Evolutionary conservation across 2,329 filamentous ascomycete species (phyloP).

Genomic region (Xylaria sp.): DNA sequence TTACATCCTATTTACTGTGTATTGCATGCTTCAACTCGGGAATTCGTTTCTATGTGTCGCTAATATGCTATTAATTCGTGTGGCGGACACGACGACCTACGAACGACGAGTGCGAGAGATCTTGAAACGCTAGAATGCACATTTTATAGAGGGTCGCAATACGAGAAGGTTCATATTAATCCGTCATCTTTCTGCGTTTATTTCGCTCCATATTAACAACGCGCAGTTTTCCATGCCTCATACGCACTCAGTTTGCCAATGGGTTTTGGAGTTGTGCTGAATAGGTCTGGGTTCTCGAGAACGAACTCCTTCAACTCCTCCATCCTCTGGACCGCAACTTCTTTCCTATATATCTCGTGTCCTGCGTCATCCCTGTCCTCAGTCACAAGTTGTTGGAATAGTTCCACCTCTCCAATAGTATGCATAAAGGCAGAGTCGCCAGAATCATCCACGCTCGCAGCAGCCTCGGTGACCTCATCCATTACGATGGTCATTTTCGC

Average conservation of each 20-base stretch:
- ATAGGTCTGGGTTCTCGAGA: constrained; percentile 30
- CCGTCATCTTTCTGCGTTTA: too few species aligned
- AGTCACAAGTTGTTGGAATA: constrained; percentile 36
- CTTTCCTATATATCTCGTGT: constrained; percentile 34
- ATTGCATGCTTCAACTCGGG: too few species aligned
- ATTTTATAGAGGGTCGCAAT: neutral
- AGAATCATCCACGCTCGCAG: neutral
- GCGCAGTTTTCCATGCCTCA: constrained; percentile 31
- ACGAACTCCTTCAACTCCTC: constrained; percentile 37
- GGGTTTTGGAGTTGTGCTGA: constrained; percentile 32
- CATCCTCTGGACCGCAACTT: constrained; percentile 33
- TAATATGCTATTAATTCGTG: too few species aligned
- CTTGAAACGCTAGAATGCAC: neutral
- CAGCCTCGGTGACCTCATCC: constrained; percentile 37
- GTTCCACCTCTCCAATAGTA: constrained; percentile 39
- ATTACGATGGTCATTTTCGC: constrained; percentile 39
- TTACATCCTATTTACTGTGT: too few species aligned
- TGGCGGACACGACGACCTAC: too few species aligned
- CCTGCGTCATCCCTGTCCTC: constrained; percentile 30
- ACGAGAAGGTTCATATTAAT: too few species aligned
- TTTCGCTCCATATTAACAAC: neutral
- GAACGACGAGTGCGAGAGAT: neutral
- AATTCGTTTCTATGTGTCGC: too few species aligned
- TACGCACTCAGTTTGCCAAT: constrained; percentile 40
- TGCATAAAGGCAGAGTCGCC: constrained; percentile 32